phyloP scores from a whole-genome alignment of 768 basidiomycete genomes.

The Boletus reticuloceps region DNA sequence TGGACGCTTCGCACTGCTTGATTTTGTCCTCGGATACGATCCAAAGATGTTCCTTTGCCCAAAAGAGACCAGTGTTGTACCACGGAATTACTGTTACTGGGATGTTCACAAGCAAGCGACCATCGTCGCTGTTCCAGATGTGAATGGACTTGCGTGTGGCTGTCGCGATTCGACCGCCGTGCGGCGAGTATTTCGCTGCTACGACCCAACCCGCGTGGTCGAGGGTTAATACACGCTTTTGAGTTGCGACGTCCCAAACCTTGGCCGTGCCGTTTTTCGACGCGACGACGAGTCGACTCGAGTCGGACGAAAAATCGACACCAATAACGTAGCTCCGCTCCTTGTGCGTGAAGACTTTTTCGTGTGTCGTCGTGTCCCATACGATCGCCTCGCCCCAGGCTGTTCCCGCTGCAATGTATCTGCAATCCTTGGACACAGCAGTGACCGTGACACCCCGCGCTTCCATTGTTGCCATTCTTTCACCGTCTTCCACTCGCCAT shows the following conservation, averaged over 20 bases:
- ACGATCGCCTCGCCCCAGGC: neutral
- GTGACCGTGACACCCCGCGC: neutral
- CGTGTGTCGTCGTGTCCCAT: neutral
- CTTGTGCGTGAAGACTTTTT: neutral
- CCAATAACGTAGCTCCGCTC: neutral
- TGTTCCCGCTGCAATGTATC: neutral
- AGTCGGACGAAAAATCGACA: neutral
- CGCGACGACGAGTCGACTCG: neutral
- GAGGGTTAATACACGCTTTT: neutral
- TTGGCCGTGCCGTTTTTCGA: neutral
- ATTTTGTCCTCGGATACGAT: neutral
- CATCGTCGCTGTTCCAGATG: neutral
- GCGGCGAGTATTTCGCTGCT: neutral
- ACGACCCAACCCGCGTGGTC: neutral
- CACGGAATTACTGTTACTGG: neutral
- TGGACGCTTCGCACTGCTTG: neutral
- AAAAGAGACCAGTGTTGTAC: neutral
- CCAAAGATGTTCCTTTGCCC: neutral
- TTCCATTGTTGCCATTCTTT: neutral
- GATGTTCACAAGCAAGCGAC: neutral
- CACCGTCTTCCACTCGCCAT: neutral
- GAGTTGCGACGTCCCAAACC: neutral
- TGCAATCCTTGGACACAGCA: constrained; percentile 1
- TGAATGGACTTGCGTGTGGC: neutral
- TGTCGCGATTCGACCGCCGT: neutral